Percentiles rank a stretch among this genome's conserved stretches.
Evolutionary conservation across 345 rosid species (phyloP).

Genomic region (Dipteronia sinensis): DNA sequence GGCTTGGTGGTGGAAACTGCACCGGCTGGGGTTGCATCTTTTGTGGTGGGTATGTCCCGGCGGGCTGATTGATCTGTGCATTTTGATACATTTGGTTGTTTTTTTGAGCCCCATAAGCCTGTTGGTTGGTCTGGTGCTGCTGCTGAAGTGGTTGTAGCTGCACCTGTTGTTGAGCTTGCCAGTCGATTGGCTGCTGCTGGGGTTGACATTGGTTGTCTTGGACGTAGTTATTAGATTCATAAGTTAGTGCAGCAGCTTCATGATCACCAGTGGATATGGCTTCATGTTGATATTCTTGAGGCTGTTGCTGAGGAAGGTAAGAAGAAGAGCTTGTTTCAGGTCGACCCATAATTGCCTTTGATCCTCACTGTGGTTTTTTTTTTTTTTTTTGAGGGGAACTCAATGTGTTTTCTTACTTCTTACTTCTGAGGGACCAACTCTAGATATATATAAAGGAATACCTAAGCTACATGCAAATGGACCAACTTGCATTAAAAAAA

Average conservation of each 20-base stretch:
- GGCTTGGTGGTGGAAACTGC: constrained; percentile 17
- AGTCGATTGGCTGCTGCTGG: not conserved
- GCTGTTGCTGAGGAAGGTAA: not conserved
- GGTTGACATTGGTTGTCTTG: not conserved
- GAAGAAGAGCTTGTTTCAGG: constrained; percentile 21
- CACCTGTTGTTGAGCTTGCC: not conserved
- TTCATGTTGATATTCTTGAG: constrained; percentile 25
- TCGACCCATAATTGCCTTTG: constrained; percentile 17
- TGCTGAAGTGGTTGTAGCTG: constrained; percentile 9
- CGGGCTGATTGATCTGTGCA: constrained; percentile 14
- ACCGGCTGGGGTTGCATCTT: not conserved
- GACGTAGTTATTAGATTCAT: constrained; percentile 5
- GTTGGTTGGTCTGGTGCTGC: constrained; percentile 15
- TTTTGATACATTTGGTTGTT: not conserved
- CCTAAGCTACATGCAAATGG: not conserved
- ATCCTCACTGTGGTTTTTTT: too few relatives aligned
- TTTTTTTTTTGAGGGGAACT: too few relatives aligned
- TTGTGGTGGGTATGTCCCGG: not conserved
- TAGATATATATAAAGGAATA: not conserved
- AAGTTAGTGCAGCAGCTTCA: not conserved
- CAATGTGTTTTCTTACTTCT: not conserved
- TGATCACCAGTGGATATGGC: not conserved
- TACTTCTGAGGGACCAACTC: not conserved
- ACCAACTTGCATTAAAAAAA: not conserved
- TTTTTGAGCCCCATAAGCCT: constrained; percentile 15